These are phyloP conservation scores for Fusarium continuum DNA, from an alignment of 2,329 filamentous ascomycete genomes.

Conservation along the genomic window DNA sequence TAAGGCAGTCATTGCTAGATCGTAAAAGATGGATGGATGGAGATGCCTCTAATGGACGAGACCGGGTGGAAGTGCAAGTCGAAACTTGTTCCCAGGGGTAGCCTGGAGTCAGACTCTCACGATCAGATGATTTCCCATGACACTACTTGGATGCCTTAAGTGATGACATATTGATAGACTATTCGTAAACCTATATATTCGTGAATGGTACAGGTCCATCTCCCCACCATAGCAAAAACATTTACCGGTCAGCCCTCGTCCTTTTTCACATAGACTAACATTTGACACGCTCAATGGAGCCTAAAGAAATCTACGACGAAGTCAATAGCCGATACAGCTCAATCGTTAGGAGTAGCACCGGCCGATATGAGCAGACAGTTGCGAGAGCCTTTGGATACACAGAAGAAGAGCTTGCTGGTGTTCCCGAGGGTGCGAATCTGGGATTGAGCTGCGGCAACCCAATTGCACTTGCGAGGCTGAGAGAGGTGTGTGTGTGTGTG, in stretches of 20 bases:
- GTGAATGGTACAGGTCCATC: no score
- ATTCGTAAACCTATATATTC: neutral
- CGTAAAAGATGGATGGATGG: no score
- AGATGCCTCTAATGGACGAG: no score
- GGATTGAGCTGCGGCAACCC: constrained; percentile 66
- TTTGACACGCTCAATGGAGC: neutral
- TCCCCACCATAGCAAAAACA: neutral
- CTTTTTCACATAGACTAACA: neutral
- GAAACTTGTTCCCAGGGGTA: neutral
- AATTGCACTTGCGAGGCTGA: constrained; percentile 57
- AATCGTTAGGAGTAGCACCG: constrained; percentile 41
- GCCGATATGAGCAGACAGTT: constrained; percentile 51
- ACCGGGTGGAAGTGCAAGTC: no score
- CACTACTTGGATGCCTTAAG: neutral
- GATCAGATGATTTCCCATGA: neutral
- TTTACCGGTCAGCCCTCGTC: neutral
- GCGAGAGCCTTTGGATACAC: constrained; percentile 64
- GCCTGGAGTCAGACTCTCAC: no score
- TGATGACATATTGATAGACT: neutral
- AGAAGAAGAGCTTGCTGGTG: constrained; percentile 54
- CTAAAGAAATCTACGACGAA: constrained; percentile 3
- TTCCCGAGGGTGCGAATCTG: constrained; percentile 60
- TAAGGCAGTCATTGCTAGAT: no score
- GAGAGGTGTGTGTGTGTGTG: constrained; percentile 47
- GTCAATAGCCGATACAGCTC: constrained; percentile 46